Evolutionary conservation across 257 asterid genomes (phyloP).

Genomic region (Capsicum pubescens): DNA sequence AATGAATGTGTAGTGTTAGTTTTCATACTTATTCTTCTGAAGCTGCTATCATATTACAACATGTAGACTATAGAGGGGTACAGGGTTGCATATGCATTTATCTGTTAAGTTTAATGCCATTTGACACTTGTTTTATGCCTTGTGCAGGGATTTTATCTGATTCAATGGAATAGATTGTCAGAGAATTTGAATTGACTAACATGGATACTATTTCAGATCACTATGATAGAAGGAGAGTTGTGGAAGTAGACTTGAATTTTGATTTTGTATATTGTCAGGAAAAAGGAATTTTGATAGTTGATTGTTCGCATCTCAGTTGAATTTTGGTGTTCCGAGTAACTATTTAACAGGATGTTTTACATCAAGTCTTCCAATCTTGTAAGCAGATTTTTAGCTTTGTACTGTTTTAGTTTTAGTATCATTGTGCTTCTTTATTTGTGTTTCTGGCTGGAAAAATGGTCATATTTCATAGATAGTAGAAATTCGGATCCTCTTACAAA

Average conservation of each 20-base stretch:
- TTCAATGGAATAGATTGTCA: neutral
- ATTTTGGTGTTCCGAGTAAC: neutral
- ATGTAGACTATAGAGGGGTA: neutral
- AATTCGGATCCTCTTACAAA: neutral
- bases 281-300: neutral
- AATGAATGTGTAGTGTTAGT: neutral
- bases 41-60: neutral
- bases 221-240: neutral
- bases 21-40: neutral
- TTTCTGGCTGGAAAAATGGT: neutral
- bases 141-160: neutral
- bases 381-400: neutral
- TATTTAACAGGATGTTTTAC: too few relatives aligned
- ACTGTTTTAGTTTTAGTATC: neutral
- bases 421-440: neutral
- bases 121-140: neutral
- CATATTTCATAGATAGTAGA: constrained; percentile 21
- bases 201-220: neutral
- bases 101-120: neutral
- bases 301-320: constrained; percentile 1
- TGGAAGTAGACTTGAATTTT: neutral
- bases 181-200: neutral
- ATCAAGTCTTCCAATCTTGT: too few relatives aligned
- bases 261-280: neutral
- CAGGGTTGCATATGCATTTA: neutral